Evolutionary conservation across 768 basidiomycete species (phyloP), one percentile per base, ranked within the genome.

Genomic region (Coprinopsis marcescibilis): DNA sequence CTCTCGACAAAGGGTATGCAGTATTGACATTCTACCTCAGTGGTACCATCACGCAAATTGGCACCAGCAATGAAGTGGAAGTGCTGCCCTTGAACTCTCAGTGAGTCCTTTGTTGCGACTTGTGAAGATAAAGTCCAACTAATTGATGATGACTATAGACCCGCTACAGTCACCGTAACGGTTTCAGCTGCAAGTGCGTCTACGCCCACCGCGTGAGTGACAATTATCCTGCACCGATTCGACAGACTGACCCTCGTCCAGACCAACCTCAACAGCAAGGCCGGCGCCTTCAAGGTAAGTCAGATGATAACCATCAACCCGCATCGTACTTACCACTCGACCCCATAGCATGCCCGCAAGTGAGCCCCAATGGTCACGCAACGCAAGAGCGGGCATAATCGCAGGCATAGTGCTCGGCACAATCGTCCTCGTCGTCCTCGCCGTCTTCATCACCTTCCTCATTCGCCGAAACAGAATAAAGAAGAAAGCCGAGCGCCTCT

Each of bases 371-470:
- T 26, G 11, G 6, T 11, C n/a, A 47, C 12, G n/a, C 20, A 25
- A n/a, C 36, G 20, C 36, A 14, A 7, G 26, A 10, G 19, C 36
- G n/a, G 36, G 24, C 15, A 17, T 47, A 7, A 38, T 47, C 37
- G 46, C 37, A 10, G 46, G 46, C 23, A 17, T 38, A 24, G 17
- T 32, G 14, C 25, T 46, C 32, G 45, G 45, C 37, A 12, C 45
- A 10, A n/a, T 46, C 36, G 5, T 30, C 27, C 36, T 46, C 36
- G 15, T 46, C 35, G 11, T 14, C 3, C 24, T 46, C n/a, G 13
- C 39, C 45, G 35, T 26, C 3, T 19, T 46, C 21, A 13, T 30
- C 45, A 25, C 30, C 23, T 39, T 46, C 45, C 5, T 27, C 14
- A 21, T 46, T 27, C 23, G 36, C 2, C 45, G 26, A 11, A 24